These are phyloP conservation scores for Schizochytrium sp. DNA, from an alignment of 108 stramenopile genomes.

Conservation along the genomic window DNA sequence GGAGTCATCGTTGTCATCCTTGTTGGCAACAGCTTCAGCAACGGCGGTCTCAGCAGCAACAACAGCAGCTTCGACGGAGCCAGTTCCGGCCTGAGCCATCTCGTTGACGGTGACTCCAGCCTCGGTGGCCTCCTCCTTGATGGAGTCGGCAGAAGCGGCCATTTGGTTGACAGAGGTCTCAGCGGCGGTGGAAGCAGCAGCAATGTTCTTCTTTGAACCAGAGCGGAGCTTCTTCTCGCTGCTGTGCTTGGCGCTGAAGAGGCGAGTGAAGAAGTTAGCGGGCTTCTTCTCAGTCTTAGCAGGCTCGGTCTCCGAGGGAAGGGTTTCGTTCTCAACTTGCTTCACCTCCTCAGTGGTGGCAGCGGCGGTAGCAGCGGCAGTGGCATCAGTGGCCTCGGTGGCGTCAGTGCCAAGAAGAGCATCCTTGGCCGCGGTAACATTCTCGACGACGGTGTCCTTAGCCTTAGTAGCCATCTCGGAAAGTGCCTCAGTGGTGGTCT, in stretches of 20 bases:
- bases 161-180: not conserved
- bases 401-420: not conserved
- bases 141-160: not conserved
- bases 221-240: conserved; percentile 31
- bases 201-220: not conserved
- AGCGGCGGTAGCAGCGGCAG: not conserved
- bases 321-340: too few species aligned
- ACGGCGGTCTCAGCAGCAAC: too few species aligned
- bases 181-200: not conserved
- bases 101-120: too few species aligned
- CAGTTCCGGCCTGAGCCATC: too few species aligned
- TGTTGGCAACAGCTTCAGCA: not conserved
- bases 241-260: conserved; percentile 8
- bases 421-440: not conserved
- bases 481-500: not conserved
- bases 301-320: not conserved
- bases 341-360: not conserved
- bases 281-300: not conserved
- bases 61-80: too few species aligned
- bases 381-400: not conserved
- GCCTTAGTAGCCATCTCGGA: not conserved
- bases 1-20: not conserved
- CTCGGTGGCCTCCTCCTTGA: not conserved
- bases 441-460: not conserved
- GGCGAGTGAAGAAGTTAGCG: not conserved